Base-by-base conservation (phyloP, 345 rosid genomes). In the Populus tremula region DNA sequence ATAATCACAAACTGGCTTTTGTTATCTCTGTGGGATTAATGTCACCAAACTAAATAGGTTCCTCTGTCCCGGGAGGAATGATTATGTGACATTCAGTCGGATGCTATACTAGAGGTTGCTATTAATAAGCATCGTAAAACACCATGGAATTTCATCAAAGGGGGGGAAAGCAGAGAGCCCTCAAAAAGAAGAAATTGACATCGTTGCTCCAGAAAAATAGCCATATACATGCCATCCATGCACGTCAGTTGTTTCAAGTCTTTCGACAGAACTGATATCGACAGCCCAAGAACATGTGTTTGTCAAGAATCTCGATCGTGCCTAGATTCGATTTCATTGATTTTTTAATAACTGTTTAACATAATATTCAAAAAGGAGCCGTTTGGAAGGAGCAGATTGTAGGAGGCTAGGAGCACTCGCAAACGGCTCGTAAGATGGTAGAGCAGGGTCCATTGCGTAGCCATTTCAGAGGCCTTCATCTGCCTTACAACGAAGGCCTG, bases 401-500 rank as follows among this genome's bases (percentile, higher is more conserved):
- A 96, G 87, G n/a, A n/a, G n/a, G n/a, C n/a, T n/a, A n/a, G n/a
- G 35, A 96, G 97, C 78, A 91, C 91, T 78, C 97, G 85, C 73
- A 96, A 80, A 50, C 99, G 94, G 81, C 98, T 90, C 1, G 99
- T 89, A 45, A 96, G 98, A 83, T 96, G 91, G 85, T 93, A 93
- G 72, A 90, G 93, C 81, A 96, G 77, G 20, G 97, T 92, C 98
- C 98, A 93, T 56, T 92, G 98, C 97, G 91, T 91, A 1, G 97
- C 99, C 98, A 93, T 91, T 85, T 92, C 98, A 0, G 97, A 93
- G 76, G 92, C 99, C 83, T 93, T 96, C 97, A 96, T 90, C 90
- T 96, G 98, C 85, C 97, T 87, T 16, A 90, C 94, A 16, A 93
- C 82, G 38, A 98, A 92, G 45, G 99, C 99, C 99, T 93, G 77